A percentile compares a stretch with the other conserved stretches of the same genome.
phyloP scores from a whole-genome alignment of 2,329 filamentous ascomycete species.

The Trichophyton benhamiae region DNA sequence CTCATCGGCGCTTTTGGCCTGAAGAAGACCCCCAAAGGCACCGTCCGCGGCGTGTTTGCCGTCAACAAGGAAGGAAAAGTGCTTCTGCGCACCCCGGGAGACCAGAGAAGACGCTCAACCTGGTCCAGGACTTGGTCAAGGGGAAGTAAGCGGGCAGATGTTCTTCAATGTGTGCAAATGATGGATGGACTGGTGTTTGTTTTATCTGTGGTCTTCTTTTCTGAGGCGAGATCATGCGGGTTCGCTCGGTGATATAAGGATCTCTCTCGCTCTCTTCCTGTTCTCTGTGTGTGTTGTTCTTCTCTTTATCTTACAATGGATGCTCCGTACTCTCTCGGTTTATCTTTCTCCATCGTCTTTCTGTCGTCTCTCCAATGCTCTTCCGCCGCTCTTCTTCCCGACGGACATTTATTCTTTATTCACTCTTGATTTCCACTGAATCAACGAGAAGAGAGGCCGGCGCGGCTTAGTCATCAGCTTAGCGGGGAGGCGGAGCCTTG shows the following conservation, averaged over 20 bases:
- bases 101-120: conserved; percentile 64
- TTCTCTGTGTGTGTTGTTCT: background rate
- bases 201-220: background rate
- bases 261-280: background rate
- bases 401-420: background rate
- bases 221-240: background rate
- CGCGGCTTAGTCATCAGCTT: too few species aligned
- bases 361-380: background rate
- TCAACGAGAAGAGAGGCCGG: too few species aligned
- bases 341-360: background rate
- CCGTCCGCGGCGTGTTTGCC: conserved; percentile 75
- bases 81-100: conserved; percentile 60
- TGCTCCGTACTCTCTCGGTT: background rate
- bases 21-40: conserved; percentile 71
- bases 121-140: conserved; percentile 59
- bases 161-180: too few species aligned
- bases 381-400: background rate
- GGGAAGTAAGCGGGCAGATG: background rate
- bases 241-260: background rate
- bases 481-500: too few species aligned
- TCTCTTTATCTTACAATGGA: too few species aligned
- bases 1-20: conserved; percentile 81
- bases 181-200: background rate
- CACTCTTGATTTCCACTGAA: background rate
- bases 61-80: conserved; percentile 73